A percentile compares a stretch with the other conserved stretches of the same genome.
These are phyloP conservation scores for Chenopodium formosanum DNA, from an alignment of 148 eudicot genomes.

Conservation along the genomic window DNA sequence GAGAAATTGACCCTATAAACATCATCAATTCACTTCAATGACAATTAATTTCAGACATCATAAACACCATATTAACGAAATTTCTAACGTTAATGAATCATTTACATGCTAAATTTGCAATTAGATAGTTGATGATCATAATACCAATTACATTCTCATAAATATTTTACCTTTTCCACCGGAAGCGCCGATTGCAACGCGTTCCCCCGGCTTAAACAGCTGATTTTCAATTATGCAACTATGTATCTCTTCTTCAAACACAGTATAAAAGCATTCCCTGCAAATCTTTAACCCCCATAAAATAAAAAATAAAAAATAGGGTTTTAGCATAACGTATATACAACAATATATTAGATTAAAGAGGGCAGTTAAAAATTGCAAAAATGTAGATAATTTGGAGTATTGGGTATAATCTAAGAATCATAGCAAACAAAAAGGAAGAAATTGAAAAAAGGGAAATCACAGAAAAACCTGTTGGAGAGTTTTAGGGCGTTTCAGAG, in stretches of 20 bases:
- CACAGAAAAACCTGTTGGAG: conserved; percentile 40
- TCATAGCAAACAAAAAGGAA: background rate
- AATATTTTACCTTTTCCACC: conserved; percentile 81
- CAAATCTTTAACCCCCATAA: conserved; percentile 56
- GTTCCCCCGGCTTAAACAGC: conserved; percentile 82
- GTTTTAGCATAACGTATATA: background rate
- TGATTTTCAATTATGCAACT: conserved; percentile 68
- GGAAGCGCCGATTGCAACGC: conserved; percentile 92
- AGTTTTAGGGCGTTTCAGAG: conserved; percentile 60
- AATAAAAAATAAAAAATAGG: background rate
- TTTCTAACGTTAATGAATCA: background rate
- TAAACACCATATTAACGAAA: too few relatives aligned
- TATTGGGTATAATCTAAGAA: too few relatives aligned
- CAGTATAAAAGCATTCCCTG: conserved; percentile 85
- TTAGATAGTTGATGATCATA: too few relatives aligned
- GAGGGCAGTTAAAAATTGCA: background rate
- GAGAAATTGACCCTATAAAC: too few relatives aligned
- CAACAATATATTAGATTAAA: background rate
- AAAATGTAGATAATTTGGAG: background rate
- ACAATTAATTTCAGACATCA: too few relatives aligned
- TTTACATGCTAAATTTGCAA: background rate
- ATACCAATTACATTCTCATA: background rate
- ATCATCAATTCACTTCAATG: too few relatives aligned
- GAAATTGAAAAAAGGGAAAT: background rate
- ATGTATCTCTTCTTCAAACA: conserved; percentile 90